Conservation (phyloP, 371 early-diverging fungal species). For the Lichtheimia hyalospora region DNA sequence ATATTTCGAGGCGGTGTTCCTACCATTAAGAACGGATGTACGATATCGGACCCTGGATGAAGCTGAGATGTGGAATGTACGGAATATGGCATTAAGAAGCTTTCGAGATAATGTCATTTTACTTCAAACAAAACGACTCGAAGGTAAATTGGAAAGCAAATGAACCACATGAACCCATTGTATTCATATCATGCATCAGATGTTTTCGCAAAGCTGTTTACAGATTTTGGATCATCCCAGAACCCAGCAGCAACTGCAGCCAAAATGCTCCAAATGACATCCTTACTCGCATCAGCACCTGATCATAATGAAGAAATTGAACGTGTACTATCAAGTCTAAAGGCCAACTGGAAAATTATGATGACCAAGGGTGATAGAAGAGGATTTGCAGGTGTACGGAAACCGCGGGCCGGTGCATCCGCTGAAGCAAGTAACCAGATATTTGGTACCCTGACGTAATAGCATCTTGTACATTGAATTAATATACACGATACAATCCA, state of each 20-base stretch:
- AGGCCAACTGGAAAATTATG: conserved; percentile 64
- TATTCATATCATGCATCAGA: too few species aligned
- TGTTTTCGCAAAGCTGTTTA: conserved; percentile 66
- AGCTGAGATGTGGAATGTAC: conserved; percentile 59
- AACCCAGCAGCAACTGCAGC: conserved; percentile 71
- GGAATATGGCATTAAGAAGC: conserved; percentile 65
- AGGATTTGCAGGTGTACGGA: conserved; percentile 61
- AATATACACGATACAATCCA: not conserved
- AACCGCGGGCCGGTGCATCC: conserved; percentile 9
- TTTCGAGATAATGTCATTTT: conserved; percentile 75
- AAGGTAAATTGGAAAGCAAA: conserved; percentile 48
- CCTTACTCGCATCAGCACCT: conserved; percentile 60
- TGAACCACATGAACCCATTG: too few species aligned
- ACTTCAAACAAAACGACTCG: conserved; percentile 65
- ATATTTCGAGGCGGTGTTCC: conserved; percentile 83
- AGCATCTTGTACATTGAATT: too few species aligned
- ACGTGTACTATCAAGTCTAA: conserved; percentile 52
- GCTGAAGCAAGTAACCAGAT: conserved; percentile 14
- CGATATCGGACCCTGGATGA: conserved; percentile 38
- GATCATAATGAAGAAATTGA: conserved; percentile 59
- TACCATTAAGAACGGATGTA: conserved; percentile 69
- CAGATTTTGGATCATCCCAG: conserved; percentile 68
- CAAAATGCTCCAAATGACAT: conserved; percentile 80
- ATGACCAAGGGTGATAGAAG: conserved; percentile 61
- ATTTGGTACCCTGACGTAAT: conserved; percentile 16